These are phyloP conservation scores for Agarophyton chilense DNA, from an alignment of 23 red algal genomes.

Conservation along the genomic window DNA sequence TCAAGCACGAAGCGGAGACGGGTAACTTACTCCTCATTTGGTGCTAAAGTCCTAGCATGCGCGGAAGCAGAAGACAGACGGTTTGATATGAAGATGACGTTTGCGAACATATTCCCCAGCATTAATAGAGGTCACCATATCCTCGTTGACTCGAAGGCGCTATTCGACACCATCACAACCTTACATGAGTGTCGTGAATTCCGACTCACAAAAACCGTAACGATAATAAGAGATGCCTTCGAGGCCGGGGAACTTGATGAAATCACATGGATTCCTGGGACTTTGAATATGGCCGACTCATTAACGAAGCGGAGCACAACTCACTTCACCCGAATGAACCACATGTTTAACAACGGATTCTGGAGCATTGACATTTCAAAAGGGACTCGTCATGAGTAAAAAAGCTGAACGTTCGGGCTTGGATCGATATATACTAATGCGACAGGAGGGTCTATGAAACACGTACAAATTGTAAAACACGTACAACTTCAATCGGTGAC, in stretches of 20 bases:
- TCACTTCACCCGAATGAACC: neutral
- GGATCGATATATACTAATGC: neutral
- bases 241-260: neutral
- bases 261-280: constrained; percentile 2
- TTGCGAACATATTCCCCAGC: neutral
- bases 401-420: neutral
- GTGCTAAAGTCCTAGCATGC: constrained; percentile 9
- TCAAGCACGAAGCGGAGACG: neutral
- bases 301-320: neutral
- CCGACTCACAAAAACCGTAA: neutral
- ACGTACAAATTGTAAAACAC: no score
- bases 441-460: neutral
- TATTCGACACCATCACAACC: constrained; percentile 5
- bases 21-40: constrained; percentile 8
- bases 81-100: neutral
- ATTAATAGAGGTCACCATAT: neutral
- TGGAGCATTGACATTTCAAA: neutral
- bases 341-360: neutral
- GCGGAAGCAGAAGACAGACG: neutral
- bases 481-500: neutral
- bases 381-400: neutral
- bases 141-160: neutral
- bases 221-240: constrained; percentile 4
- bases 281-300: neutral
- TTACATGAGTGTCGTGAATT: constrained; percentile 10